Base-by-base conservation (phyloP, 805 yeast species). In the Candida verbasci region DNA sequence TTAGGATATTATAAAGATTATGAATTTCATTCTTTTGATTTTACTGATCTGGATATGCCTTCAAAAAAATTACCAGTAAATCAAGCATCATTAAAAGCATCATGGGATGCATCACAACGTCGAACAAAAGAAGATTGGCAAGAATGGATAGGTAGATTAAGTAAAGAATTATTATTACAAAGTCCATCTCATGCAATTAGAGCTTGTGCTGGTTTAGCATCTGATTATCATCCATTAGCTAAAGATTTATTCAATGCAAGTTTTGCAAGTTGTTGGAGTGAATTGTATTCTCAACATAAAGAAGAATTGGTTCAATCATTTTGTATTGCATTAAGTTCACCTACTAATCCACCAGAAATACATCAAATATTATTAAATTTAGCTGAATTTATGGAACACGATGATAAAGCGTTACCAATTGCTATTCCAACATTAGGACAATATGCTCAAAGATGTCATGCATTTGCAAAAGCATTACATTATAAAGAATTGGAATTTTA, bases 331-430 rank as follows among this genome's bases (percentile, higher is more conserved):
- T 65, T 91, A 43, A 84, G 91, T 0, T 84, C 96, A 0, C 84
- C 94, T 3, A 86, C 88, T 47, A 87, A 86, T 45, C 95, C 97
- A 0, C 97, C 98, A 0, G 99, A 93, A 49, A 89, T 93, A 30
- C 83, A 88, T 50, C 97, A 93, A 53, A 83, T 88, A 1, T 68
- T 93, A 41, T 68, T 93, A 47, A 89, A 91, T 45, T 65, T 93
- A 39, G 95, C 96, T 0, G 99, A 93, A 57, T 93, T 85, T 52
- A 83, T 93, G 93, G 99, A 93, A 54, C 97, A 91, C 50, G 97
- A 91, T 58, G 97, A 88, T 48, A 89, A 88, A 50, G 85, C 96
- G 0, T 69, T 93, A 40, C 97, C 97, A 0, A 84, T 93, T 29
- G 82, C 94, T 23, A 85, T 86, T n/a, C 78, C 89, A 3, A 85